phyloP scores from a whole-genome alignment of 2,329 filamentous ascomycete species.

The Curvularia lunata region DNA sequence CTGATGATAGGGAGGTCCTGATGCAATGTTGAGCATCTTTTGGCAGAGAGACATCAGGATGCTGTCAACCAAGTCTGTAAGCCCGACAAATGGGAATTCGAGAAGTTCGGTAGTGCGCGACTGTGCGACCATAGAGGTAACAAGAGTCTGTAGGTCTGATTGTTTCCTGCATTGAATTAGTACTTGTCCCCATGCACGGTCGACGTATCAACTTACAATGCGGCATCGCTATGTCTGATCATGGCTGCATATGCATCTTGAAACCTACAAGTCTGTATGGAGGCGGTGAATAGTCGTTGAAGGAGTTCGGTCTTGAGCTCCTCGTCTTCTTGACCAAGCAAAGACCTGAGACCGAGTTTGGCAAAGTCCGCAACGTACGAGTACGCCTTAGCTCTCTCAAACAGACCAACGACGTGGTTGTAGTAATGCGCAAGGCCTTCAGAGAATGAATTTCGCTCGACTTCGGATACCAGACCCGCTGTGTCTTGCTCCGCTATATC shows the following conservation, averaged over 20 bases:
- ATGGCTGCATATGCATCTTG: slow-evolving; percentile 82
- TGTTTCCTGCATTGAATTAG: slow-evolving; percentile 58
- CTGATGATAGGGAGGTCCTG: slow-evolving; percentile 76
- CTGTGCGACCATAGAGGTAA: slow-evolving; percentile 49
- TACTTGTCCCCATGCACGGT: background rate
- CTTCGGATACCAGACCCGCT: slow-evolving; percentile 70
- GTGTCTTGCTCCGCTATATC: slow-evolving; percentile 51
- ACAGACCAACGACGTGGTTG: slow-evolving; percentile 81
- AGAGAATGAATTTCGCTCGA: slow-evolving; percentile 72
- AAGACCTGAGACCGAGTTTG: slow-evolving; percentile 65
- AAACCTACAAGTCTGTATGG: slow-evolving; percentile 79
- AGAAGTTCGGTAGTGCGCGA: slow-evolving; percentile 60
- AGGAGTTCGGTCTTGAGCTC: slow-evolving; percentile 63
- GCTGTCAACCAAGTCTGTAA: slow-evolving; percentile 79
- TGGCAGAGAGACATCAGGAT: slow-evolving; percentile 76
- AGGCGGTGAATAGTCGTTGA: slow-evolving; percentile 81
- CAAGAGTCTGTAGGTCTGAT: slow-evolving; percentile 72
- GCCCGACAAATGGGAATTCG: slow-evolving; percentile 76
- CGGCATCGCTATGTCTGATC: slow-evolving; percentile 71
- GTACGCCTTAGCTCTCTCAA: slow-evolving; percentile 77
- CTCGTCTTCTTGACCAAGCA: slow-evolving; percentile 37
- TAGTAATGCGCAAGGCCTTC: slow-evolving; percentile 84
- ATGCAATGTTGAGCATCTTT: slow-evolving; percentile 68
- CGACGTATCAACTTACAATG: slow-evolving; percentile 56
- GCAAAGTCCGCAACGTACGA: slow-evolving; percentile 86